These are phyloP conservation scores for Trametes polyzona DNA, from an alignment of 1,284 basidiomycete genomes.

Conservation along the genomic window DNA sequence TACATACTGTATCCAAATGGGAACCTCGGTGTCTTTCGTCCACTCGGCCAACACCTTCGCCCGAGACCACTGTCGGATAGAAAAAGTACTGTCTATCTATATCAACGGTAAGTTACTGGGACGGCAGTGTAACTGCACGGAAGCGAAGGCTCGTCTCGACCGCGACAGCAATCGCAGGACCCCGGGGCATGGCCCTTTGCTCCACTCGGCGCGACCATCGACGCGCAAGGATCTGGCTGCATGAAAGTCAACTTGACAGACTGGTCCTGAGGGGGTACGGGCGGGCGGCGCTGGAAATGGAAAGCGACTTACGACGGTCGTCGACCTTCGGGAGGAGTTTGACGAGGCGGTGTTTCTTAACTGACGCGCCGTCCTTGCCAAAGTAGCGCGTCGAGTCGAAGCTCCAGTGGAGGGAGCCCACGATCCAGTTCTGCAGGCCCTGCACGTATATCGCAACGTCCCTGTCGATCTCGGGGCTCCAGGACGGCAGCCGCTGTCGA, in stretches of 20 bases:
- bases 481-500: conserved; percentile 34
- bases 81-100: conserved; percentile 1
- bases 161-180: conserved; percentile 4
- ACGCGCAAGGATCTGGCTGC: conserved; percentile 5
- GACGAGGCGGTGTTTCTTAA: conserved; percentile 35
- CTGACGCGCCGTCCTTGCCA: conserved; percentile 32
- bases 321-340: conserved; percentile 27
- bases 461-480: conserved; percentile 34
- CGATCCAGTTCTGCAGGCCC: conserved; percentile 39
- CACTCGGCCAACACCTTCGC: neutral
- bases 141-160: conserved; percentile 14
- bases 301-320: conserved; percentile 8
- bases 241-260: conserved; percentile 12
- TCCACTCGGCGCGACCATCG: conserved; percentile 3
- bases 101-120: conserved; percentile 12
- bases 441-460: conserved; percentile 34
- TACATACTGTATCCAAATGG: conserved; percentile 7
- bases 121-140: conserved; percentile 13
- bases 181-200: neutral
- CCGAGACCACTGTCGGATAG: neutral
- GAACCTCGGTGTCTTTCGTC: conserved; percentile 9
- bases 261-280: neutral
- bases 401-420: conserved; percentile 39
- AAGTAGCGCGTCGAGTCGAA: conserved; percentile 39
- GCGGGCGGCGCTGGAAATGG: neutral